phyloP scores from a whole-genome alignment of 257 asterid species.

The Mitragyna speciosa region DNA sequence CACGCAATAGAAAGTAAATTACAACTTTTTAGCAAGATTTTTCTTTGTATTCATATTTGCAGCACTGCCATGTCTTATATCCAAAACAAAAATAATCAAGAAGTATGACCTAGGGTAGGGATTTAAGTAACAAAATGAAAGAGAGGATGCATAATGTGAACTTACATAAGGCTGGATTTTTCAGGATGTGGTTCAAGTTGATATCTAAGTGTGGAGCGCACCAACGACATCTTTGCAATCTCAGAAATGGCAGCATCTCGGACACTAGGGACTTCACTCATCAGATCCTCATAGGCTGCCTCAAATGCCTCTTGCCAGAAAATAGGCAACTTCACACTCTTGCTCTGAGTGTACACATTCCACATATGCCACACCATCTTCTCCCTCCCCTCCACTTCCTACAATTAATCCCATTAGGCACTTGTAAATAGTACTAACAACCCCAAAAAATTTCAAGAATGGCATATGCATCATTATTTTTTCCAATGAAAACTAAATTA shows the following conservation, averaged over 20 bases:
- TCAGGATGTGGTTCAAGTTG: conserved; percentile 37
- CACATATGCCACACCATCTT: conserved; percentile 87
- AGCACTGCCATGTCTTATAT: background rate
- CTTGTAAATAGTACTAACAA: background rate
- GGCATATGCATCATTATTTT: background rate
- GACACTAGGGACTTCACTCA: conserved; percentile 49
- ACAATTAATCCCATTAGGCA: background rate
- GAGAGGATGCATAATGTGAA: conserved; percentile 9
- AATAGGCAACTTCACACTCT: conserved; percentile 48
- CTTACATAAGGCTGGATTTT: conserved; percentile 35
- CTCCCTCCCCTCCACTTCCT: conserved; percentile 93
- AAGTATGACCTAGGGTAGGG: background rate
- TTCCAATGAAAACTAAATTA: background rate
- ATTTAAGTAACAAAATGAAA: background rate
- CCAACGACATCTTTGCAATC: conserved; percentile 87
- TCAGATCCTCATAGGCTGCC: conserved; percentile 90
- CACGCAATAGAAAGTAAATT: background rate
- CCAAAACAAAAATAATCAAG: background rate
- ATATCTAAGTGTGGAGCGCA: conserved; percentile 39
- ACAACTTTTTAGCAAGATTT: background rate
- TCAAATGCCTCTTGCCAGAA: conserved; percentile 94
- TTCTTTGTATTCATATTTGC: background rate
- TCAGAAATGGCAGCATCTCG: conserved; percentile 63
- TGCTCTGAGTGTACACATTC: conserved; percentile 79
- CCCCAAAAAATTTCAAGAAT: background rate